phyloP scores from a whole-genome alignment of 139 green algal genomes.

The Coelastrella sp. region DNA sequence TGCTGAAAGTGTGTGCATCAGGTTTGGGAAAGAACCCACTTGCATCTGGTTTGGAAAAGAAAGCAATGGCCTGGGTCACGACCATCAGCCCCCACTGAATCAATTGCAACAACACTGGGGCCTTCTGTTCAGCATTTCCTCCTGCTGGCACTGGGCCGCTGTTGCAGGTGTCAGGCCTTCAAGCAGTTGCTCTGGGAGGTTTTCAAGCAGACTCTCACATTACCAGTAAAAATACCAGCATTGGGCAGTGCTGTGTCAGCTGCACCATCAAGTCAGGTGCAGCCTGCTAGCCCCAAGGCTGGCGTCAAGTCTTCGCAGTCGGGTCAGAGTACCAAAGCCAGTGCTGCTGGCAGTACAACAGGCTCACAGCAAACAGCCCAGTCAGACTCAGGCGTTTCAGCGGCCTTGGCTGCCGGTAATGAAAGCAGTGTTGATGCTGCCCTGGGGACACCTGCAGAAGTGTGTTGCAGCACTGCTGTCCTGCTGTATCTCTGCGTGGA shows the following conservation, averaged over 20 bases:
- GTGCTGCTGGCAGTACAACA: background rate
- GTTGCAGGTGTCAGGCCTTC: slow-evolving; percentile 20
- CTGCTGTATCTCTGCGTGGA: slow-evolving; percentile 70
- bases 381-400: background rate
- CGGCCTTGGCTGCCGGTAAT: background rate
- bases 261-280: background rate
- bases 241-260: background rate
- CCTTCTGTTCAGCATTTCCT: no score
- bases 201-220: slow-evolving; percentile 42
- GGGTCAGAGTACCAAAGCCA: background rate
- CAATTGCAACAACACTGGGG: no score
- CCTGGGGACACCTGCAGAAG: background rate
- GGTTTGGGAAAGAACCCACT: no score
- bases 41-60: no score
- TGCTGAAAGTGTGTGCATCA: background rate
- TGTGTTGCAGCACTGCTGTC: slow-evolving; percentile 38
- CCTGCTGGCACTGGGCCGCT: background rate
- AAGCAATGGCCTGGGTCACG: no score
- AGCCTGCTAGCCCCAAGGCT: background rate
- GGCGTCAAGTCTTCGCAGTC: background rate
- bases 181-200: slow-evolving; percentile 65
- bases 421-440: background rate
- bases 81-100: no score
- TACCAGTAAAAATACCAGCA: background rate
- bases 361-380: background rate